Evolutionary conservation across 2,329 filamentous ascomycete species (phyloP).

Genomic region (Talaromyces sp.): DNA sequence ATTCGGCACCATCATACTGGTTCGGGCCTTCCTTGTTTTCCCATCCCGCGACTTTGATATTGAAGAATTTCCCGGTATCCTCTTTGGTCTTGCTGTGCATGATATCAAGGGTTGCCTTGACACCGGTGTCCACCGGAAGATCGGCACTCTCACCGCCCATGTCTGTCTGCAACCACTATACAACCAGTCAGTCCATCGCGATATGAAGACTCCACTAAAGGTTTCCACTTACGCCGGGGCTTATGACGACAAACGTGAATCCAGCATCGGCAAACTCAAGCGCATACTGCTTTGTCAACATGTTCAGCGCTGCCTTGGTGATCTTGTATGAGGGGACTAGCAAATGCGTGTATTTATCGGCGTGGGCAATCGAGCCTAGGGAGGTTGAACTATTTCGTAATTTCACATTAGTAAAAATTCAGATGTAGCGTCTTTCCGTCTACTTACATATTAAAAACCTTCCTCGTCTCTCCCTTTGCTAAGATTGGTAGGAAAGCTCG

Average conservation of each 20-base stretch:
- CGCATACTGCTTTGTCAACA: conserved; percentile 38
- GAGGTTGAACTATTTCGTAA: conserved; percentile 29
- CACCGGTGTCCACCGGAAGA: conserved; percentile 31
- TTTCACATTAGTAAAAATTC: background rate
- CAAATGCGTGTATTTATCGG: conserved; percentile 15
- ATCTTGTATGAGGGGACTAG: conserved; percentile 41
- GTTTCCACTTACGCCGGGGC: conserved; percentile 41
- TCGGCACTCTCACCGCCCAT: conserved; percentile 36
- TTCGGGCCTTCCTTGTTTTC: conserved; percentile 26
- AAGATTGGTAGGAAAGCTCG: conserved; percentile 31
- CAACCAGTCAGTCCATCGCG: background rate
- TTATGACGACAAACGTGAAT: conserved; percentile 10
- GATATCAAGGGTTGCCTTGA: conserved; percentile 36
- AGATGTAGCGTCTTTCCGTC: background rate
- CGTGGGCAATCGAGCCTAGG: conserved; percentile 34
- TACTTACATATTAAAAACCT: conserved; percentile 40
- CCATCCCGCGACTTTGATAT: conserved; percentile 29
- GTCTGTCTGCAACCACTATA: conserved; percentile 42
- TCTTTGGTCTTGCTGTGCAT: conserved; percentile 36
- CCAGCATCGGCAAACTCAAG: conserved; percentile 30
- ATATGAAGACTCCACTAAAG: background rate
- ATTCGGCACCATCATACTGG: conserved; percentile 23
- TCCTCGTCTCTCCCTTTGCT: conserved; percentile 32
- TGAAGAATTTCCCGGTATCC: conserved; percentile 45
- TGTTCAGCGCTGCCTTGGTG: conserved; percentile 46